These are phyloP conservation scores for Prunus kanzakura DNA, from an alignment of 306 rosid genomes.

Conservation along the genomic window DNA sequence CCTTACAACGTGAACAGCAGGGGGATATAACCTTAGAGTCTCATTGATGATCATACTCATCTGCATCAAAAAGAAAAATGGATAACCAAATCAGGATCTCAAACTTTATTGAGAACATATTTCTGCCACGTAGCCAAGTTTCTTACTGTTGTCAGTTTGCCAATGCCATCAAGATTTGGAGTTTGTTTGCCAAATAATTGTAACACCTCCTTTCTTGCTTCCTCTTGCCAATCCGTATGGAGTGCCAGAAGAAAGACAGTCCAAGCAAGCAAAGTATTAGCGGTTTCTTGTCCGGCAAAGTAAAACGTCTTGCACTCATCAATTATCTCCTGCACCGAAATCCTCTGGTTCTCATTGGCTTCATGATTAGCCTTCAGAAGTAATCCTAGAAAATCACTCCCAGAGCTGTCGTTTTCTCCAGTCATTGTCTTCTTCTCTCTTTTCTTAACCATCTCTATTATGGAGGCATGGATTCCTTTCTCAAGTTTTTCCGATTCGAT, in stretches of 20 bases:
- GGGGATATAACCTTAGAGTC: constrained; percentile 28
- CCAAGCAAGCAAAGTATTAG: constrained; percentile 30
- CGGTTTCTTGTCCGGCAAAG: constrained; percentile 29
- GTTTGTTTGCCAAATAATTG: constrained; percentile 16
- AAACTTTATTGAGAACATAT: too few species aligned
- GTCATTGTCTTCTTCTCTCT: constrained; percentile 12
- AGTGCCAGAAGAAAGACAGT: constrained; percentile 25
- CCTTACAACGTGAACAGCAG: not conserved
- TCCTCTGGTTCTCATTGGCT: constrained; percentile 8
- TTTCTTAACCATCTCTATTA: constrained; percentile 17
- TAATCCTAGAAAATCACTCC: constrained; percentile 31
- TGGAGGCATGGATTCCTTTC: constrained; percentile 16
- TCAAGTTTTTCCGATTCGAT: constrained; percentile 25
- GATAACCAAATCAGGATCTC: not conserved
- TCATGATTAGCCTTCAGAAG: constrained; percentile 28
- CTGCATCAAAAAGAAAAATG: constrained; percentile 8
- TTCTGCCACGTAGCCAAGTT: not conserved
- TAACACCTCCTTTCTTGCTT: constrained; percentile 34
- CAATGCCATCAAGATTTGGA: constrained; percentile 22
- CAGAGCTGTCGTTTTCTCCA: constrained; percentile 16
- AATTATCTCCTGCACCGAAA: constrained; percentile 22
- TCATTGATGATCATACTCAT: constrained; percentile 38
- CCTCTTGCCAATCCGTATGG: constrained; percentile 37
- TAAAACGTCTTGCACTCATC: constrained; percentile 29
- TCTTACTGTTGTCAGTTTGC: constrained; percentile 23